phyloP scores from a whole-genome alignment of 345 rosid species.

The Melaleuca alternifolia region DNA sequence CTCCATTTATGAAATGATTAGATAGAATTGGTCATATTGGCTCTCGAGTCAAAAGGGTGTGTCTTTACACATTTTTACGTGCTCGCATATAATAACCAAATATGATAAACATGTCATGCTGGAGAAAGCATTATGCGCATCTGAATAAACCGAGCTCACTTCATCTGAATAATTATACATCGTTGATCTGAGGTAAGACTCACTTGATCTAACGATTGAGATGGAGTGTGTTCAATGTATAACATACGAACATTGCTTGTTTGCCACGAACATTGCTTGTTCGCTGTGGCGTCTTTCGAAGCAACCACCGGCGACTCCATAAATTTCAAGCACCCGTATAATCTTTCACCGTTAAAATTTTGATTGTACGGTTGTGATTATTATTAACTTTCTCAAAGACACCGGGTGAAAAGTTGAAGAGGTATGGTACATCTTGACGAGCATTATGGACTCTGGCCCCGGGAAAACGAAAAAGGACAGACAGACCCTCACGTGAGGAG shows the following conservation, averaged over 20 bases:
- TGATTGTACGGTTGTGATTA: background rate
- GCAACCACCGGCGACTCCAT: background rate
- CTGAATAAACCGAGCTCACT: rapidly evolving
- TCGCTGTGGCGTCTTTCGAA: background rate
- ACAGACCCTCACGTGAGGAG: background rate
- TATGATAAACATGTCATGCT: background rate
- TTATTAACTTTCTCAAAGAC: background rate
- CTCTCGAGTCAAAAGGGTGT: background rate
- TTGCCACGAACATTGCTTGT: no score
- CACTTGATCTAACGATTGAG: background rate
- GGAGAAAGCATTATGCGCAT: background rate
- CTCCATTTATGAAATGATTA: background rate
- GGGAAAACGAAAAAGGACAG: background rate
- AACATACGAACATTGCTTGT: background rate
- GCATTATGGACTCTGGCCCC: background rate
- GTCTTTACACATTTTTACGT: background rate
- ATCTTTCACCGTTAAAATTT: background rate
- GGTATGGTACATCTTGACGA: background rate
- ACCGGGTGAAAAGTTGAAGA: background rate
- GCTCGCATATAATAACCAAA: background rate
- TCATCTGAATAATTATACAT: background rate
- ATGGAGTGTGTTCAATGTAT: background rate
- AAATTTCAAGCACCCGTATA: background rate
- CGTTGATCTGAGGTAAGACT: no score
- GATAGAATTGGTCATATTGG: background rate